phyloP scores from a whole-genome alignment of 257 asterid genomes.

The Lantana camara region DNA sequence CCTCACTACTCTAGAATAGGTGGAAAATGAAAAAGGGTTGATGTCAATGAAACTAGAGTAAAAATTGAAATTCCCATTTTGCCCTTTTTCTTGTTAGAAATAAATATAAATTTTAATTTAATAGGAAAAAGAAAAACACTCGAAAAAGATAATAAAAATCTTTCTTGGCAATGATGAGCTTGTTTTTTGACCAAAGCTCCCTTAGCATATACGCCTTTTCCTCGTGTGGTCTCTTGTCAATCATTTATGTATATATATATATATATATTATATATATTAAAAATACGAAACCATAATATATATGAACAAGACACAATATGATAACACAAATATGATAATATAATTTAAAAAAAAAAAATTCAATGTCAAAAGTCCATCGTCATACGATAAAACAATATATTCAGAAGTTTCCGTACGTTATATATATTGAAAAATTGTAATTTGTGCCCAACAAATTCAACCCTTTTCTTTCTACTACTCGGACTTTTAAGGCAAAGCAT shows the following conservation, averaged over 20 bases:
- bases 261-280: too few relatives aligned
- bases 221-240: slow-evolving; percentile 38
- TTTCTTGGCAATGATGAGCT: slow-evolving; percentile 39
- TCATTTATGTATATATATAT: slow-evolving; percentile 3
- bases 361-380: too few relatives aligned
- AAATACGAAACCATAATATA: too few relatives aligned
- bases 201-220: slow-evolving; percentile 36
- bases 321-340: too few relatives aligned
- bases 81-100: slow-evolving; percentile 8
- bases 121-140: background rate
- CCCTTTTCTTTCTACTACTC: slow-evolving; percentile 21
- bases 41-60: slow-evolving; percentile 12
- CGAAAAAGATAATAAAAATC: background rate
- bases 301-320: too few relatives aligned
- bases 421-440: background rate
- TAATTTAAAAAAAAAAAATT: too few relatives aligned
- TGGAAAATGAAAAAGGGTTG: slow-evolving; percentile 14
- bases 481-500: slow-evolving; percentile 25
- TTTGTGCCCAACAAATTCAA: slow-evolving; percentile 22
- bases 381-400: too few relatives aligned
- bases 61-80: slow-evolving; percentile 12
- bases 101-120: background rate
- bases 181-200: slow-evolving; percentile 37
- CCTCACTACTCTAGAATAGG: slow-evolving; percentile 1
- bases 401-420: too few relatives aligned